Percentiles rank a stretch among this genome's conserved stretches.
These are phyloP conservation scores for Bryoglossum gracile DNA, from an alignment of 495 filamentous ascomycete species.

Conservation along the genomic window DNA sequence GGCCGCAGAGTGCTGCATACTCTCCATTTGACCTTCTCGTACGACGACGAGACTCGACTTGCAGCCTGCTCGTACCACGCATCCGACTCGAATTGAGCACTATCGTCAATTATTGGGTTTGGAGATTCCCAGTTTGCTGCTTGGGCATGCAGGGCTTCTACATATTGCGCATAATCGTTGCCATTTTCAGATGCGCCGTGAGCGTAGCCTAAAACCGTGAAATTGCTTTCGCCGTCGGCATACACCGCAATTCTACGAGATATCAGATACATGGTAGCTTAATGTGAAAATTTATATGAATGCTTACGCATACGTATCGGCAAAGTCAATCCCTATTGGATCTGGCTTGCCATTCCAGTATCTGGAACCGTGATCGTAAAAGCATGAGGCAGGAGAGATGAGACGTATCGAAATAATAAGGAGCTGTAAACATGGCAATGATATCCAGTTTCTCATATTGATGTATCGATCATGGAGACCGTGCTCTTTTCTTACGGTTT, in stretches of 20 bases:
- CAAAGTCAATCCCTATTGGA: too few species aligned
- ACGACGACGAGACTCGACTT: not conserved
- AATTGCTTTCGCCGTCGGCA: not conserved
- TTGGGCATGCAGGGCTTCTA: not conserved
- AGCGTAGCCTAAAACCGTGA: not conserved
- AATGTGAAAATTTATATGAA: too few species aligned
- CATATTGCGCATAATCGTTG: not conserved
- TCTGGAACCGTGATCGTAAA: too few species aligned
- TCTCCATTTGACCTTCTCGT: not conserved
- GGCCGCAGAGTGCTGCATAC: not conserved
- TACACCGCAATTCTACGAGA: not conserved
- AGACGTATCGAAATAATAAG: too few species aligned
- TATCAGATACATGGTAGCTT: too few species aligned
- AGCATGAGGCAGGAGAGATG: too few species aligned
- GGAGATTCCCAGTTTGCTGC: not conserved
- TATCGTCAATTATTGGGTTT: not conserved
- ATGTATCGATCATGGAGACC: too few species aligned
- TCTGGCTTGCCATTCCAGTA: too few species aligned
- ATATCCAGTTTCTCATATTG: too few species aligned
- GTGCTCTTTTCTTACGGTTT: too few species aligned
- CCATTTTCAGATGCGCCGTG: not conserved
- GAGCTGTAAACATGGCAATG: too few species aligned
- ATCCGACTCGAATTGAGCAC: not conserved
- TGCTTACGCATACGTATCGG: too few species aligned
- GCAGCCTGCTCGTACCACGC: not conserved